Evolutionary conservation across 768 basidiomycete species (phyloP).

Genomic region (Phallus indusiatus): DNA sequence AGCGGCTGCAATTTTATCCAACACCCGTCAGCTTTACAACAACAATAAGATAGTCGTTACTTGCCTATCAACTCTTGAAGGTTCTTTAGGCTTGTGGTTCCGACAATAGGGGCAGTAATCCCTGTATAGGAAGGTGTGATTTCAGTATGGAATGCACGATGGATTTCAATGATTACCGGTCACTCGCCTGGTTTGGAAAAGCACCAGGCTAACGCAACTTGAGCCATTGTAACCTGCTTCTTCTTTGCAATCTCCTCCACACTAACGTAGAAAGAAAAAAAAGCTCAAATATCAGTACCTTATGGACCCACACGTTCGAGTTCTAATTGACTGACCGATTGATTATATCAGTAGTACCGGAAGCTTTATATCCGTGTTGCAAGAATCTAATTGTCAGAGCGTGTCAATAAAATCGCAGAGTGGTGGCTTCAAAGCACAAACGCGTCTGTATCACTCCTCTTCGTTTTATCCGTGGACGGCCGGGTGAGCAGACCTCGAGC

Average conservation of each 20-base stretch:
- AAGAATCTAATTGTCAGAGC: background rate
- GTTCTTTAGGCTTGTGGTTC: constrained; percentile 31
- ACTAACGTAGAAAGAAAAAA: constrained; percentile 23
- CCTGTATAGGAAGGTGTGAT: too few relatives aligned
- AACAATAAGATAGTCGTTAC: background rate
- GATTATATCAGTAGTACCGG: background rate
- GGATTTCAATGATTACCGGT: too few relatives aligned
- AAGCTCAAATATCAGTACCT: background rate
- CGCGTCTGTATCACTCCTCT: background rate
- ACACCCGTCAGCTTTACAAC: background rate
- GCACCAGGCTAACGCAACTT: constrained; percentile 25
- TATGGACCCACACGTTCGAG: constrained; percentile 4
- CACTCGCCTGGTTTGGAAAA: constrained; percentile 11
- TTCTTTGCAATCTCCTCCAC: constrained; percentile 49
- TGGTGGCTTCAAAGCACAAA: background rate
- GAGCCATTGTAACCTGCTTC: constrained; percentile 23
- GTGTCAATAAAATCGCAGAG: background rate
- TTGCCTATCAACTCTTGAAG: constrained; percentile 32
- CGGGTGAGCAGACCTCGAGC: constrained; percentile 11
- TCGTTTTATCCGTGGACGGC: background rate
- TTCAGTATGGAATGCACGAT: too few relatives aligned
- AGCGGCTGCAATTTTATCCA: too few relatives aligned
- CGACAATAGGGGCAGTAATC: constrained; percentile 37
- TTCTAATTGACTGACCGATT: background rate
- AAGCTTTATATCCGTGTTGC: background rate